Base-by-base conservation (phyloP, 2,329 filamentous ascomycete genomes). In the Aureobasidium sp. region DNA sequence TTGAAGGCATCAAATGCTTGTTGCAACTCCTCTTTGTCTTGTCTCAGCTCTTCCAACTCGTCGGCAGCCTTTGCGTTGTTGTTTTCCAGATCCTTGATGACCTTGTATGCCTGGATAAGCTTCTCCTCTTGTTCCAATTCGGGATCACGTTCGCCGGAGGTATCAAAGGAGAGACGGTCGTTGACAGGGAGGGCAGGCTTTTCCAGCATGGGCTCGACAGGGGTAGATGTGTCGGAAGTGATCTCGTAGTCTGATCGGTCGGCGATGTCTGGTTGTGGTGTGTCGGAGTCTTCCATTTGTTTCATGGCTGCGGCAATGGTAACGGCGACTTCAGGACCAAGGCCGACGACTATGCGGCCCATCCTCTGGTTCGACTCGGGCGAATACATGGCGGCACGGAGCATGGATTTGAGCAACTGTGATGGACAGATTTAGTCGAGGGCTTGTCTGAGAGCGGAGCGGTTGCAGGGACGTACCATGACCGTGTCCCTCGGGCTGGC, bases 121-220 rank as follows among this genome's bases (percentile, higher is more conserved):
- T 78, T 76, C 61, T 79, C 79, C 65, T 81, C 79, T 55, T 77
- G 75, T 67, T 81, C 78, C 39, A 81, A 69, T 61, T 78, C 74
- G 5, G 74, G 73, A 65, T 80, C 77, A 32, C 77, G 67, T 32
- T 66, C 63, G 10, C 69, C 55, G 66, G 69, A 65, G 67, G 52
- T 66, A 63, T 44, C 44, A 27, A 55, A 30, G 7, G 50, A 61
- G 2, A 48, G n/a, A 25, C 49, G 41, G 3, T 41, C 50, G 11
- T 37, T 47, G 5, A 25, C n/a, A 1, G 49, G 11, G 0, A 21
- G 2, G 58, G 36, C 15, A 27, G 32, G 10, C 15, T 39, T 53
- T 10, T 49, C 44, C n/a, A 27, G 16, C 8, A 45, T 16, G 1
- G 59, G 32, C 25, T 54, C 41, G 21, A 42, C 34, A 11, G 55